phyloP scores from a whole-genome alignment of 208 protist genomes.

The Tritrichomonas foetus region DNA sequence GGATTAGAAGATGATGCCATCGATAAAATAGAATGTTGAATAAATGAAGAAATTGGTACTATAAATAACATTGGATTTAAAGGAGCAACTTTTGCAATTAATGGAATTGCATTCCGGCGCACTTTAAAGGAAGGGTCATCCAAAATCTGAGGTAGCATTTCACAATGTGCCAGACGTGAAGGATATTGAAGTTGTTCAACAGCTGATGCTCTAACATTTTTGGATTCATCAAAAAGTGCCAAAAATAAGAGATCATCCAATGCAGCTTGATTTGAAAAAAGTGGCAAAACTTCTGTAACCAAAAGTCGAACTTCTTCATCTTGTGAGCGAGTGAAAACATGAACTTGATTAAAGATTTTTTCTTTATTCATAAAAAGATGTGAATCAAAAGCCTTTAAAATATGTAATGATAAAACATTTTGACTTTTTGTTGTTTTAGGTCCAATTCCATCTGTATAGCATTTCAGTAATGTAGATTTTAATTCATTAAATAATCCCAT shows the following conservation, averaged over 20 bases:
- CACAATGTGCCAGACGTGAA: background rate
- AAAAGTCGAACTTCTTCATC: background rate
- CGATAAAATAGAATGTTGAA: background rate
- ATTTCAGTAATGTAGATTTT: background rate
- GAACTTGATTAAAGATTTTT: background rate
- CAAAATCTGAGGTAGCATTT: background rate
- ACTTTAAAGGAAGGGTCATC: background rate
- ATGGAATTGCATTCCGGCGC: background rate
- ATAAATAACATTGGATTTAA: background rate
- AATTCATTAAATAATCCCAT: background rate
- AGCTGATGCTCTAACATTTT: background rate
- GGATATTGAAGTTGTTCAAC: background rate
- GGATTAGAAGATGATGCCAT: background rate
- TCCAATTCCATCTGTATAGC: background rate
- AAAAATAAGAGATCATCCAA: background rate
- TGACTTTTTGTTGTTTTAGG: background rate
- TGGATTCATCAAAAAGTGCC: background rate
- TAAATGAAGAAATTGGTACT: background rate
- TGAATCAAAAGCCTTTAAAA: background rate
- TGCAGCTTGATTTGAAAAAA: background rate
- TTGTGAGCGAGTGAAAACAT: background rate
- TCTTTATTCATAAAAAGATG: background rate
- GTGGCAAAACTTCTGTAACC: background rate
- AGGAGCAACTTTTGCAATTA: background rate
- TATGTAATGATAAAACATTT: background rate